Conservation (phyloP, 2,329 filamentous ascomycete genomes). For the Microdochium bolleyi region DNA sequence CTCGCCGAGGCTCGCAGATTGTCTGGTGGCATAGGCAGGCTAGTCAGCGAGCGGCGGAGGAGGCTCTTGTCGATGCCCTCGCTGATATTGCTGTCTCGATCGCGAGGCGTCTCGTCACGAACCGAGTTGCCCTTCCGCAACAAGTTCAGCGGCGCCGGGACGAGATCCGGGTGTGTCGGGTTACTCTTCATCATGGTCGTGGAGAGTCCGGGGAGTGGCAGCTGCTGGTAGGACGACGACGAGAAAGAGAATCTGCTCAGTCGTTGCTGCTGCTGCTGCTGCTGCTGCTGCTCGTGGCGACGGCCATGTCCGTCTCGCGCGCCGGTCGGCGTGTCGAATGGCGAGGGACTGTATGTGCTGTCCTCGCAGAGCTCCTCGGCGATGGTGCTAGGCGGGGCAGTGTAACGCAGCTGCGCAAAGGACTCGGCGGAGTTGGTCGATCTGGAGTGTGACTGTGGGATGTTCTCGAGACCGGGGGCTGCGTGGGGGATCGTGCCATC, state of each 20-base stretch:
- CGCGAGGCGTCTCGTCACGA: neutral
- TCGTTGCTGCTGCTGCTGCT: neutral
- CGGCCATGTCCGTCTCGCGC: neutral
- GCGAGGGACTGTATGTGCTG: neutral
- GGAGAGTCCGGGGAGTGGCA: neutral
- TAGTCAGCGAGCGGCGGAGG: neutral
- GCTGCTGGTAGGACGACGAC: neutral
- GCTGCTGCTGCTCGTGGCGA: neutral
- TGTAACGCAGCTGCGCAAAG: neutral
- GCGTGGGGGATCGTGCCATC: neutral
- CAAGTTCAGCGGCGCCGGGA: neutral
- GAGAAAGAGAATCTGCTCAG: neutral
- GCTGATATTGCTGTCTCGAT: neutral
- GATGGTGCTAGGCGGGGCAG: neutral
- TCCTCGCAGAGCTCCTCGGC: neutral
- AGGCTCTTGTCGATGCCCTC: neutral
- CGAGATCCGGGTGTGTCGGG: neutral
- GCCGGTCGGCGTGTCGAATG: neutral
- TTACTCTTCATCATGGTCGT: neutral
- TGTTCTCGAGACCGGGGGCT: neutral
- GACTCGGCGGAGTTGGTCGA: neutral
- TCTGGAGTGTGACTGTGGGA: neutral
- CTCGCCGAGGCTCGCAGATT: neutral
- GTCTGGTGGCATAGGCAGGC: neutral
- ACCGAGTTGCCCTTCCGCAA: neutral